Percentiles rank a stretch among this genome's conserved stretches.
phyloP scores from a whole-genome alignment of 495 filamentous ascomycete genomes.

The Ramalina peruviana region DNA sequence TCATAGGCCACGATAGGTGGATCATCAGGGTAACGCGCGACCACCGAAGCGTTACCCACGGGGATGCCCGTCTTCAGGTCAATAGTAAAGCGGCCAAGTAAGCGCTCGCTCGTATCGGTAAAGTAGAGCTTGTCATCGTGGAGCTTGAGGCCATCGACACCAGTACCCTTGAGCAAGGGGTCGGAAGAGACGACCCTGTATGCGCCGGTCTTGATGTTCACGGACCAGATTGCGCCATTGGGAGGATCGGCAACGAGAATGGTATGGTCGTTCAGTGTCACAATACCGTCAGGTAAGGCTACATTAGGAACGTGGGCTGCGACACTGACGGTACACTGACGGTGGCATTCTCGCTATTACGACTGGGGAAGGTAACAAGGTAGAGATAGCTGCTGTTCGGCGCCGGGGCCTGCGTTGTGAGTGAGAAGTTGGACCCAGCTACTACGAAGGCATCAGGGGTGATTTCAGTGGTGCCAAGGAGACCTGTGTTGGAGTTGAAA shows the following conservation, averaged over 20 bases:
- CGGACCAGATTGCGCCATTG: slow-evolving; percentile 2
- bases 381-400: slow-evolving; percentile 3
- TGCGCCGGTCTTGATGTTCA: slow-evolving; percentile 7
- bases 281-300: slow-evolving; percentile 5
- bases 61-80: background rate
- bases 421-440: slow-evolving; percentile 3
- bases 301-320: slow-evolving; percentile 1
- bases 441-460: slow-evolving; percentile 5
- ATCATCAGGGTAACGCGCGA: background rate
- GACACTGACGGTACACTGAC: slow-evolving; percentile 1
- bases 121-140: slow-evolving; percentile 6
- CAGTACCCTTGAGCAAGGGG: slow-evolving; percentile 3
- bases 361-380: background rate
- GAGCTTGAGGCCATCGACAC: slow-evolving; percentile 8
- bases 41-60: background rate
- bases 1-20: slow-evolving; percentile 1
- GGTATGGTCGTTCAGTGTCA: slow-evolving; percentile 2
- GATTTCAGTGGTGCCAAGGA: slow-evolving; percentile 10
- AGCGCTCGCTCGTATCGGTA: slow-evolving; percentile 2
- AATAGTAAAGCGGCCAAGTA: slow-evolving; percentile 1
- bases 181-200: slow-evolving; percentile 5
- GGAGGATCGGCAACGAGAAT: slow-evolving; percentile 7
- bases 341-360: background rate
- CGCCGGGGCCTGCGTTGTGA: background rate
- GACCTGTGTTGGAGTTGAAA: slow-evolving; percentile 1